Evolutionary conservation across 805 yeast genomes (phyloP).

Genomic region (Zygotorulaspora sp.): DNA sequence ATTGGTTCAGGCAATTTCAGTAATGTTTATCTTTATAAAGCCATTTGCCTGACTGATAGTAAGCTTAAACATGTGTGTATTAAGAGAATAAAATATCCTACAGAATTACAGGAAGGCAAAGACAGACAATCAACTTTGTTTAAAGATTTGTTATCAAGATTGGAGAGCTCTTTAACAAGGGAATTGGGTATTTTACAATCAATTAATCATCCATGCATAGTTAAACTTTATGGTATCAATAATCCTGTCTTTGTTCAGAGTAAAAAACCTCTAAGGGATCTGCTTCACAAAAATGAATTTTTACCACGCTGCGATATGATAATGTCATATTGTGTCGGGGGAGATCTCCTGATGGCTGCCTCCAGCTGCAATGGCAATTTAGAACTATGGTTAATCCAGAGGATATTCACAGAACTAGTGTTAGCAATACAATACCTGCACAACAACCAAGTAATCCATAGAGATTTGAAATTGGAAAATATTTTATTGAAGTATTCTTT

Average conservation of each 20-base stretch:
- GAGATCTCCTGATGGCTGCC: constrained; percentile 72
- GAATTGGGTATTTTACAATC: constrained; percentile 63
- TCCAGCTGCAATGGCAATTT: constrained; percentile 39
- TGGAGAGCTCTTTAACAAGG: constrained; percentile 61
- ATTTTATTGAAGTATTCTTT: constrained; percentile 47
- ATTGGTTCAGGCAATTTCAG: constrained; percentile 71
- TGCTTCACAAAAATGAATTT: constrained; percentile 30
- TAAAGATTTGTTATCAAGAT: constrained; percentile 44
- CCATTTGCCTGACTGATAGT: constrained; percentile 20
- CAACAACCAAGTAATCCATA: constrained; percentile 63
- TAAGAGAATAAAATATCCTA: constrained; percentile 52
- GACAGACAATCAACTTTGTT: constrained; percentile 20
- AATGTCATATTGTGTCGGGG: constrained; percentile 76
- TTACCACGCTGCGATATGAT: constrained; percentile 43
- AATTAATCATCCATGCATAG: constrained; percentile 65
- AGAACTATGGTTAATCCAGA: constrained; percentile 46
- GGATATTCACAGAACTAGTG: constrained; percentile 66
- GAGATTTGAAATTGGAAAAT: constrained; percentile 90
- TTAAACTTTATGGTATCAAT: constrained; percentile 50
- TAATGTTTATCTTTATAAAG: constrained; percentile 49
- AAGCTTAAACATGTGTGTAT: constrained; percentile 51
- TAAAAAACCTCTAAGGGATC: constrained; percentile 27
- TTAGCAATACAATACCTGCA: constrained; percentile 73
- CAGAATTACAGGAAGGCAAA: constrained; percentile 22
- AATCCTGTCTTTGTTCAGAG: constrained; percentile 24